Conservation (phyloP, 1,139 yeast genomes). For the Taphrina communis region DNA sequence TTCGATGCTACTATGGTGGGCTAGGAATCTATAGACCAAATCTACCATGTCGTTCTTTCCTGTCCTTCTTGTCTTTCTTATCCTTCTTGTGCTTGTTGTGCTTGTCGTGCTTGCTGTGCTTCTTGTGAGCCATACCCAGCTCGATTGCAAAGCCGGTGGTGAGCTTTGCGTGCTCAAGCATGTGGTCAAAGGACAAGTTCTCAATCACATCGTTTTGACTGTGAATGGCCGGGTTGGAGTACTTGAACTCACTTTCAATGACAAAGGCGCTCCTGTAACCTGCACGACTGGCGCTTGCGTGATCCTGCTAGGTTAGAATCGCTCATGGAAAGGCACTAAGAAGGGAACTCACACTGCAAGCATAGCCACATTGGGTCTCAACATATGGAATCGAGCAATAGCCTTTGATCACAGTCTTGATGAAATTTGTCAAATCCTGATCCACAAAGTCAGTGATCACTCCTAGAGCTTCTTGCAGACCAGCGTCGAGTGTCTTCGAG, state of each 20-base stretch:
- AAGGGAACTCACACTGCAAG: slow-evolving; percentile 61
- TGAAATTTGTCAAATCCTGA: slow-evolving; percentile 63
- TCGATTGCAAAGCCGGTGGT: slow-evolving; percentile 74
- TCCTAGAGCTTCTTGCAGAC: slow-evolving; percentile 76
- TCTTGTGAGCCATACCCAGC: slow-evolving; percentile 54
- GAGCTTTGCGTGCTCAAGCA: slow-evolving; percentile 76
- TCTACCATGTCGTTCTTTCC: background rate
- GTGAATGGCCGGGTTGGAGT: slow-evolving; percentile 73
- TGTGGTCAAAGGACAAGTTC: slow-evolving; percentile 74
- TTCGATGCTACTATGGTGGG: background rate
- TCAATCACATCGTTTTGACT: slow-evolving; percentile 81
- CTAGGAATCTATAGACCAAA: background rate
- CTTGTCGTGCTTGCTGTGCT: slow-evolving; percentile 5
- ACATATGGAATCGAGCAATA: slow-evolving; percentile 72
- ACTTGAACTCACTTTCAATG: slow-evolving; percentile 72
- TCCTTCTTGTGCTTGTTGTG: too few species aligned
- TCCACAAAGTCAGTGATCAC: slow-evolving; percentile 77
- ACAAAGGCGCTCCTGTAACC: slow-evolving; percentile 87
- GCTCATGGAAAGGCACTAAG: too few species aligned
- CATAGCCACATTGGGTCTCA: slow-evolving; percentile 85
- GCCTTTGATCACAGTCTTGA: slow-evolving; percentile 63
- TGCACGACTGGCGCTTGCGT: slow-evolving; percentile 78
- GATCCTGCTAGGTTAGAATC: slow-evolving; percentile 57
- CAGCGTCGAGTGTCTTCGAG: slow-evolving; percentile 61
- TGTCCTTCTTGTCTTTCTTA: slow-evolving; percentile 1